Percentiles rank a stretch among this genome's conserved stretches.
Evolutionary conservation across 345 rosid species (phyloP).

Genomic region (Lepidium africanum): DNA sequence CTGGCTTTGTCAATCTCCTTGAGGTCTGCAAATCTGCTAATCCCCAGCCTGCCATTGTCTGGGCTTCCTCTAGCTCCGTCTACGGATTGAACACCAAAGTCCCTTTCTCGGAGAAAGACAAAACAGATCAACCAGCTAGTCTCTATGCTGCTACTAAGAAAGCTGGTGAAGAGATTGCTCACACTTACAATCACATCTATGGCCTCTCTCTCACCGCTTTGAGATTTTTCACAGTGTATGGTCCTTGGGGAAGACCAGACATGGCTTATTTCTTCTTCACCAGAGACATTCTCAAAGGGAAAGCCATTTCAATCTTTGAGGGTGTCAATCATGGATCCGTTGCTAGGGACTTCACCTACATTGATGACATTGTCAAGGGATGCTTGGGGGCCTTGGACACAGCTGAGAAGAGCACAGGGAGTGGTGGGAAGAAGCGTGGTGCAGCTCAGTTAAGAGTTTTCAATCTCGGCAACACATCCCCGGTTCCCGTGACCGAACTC

Average conservation of each 20-base stretch:
- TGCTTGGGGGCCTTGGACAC: constrained; percentile 82
- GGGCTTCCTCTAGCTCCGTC: constrained; percentile 59
- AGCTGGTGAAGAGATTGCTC: constrained; percentile 52
- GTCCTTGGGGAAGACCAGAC: constrained; percentile 52
- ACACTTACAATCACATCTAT: constrained; percentile 46
- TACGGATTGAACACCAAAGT: constrained; percentile 44
- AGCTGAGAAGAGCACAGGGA: constrained; percentile 86
- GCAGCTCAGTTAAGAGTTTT: constrained; percentile 82
- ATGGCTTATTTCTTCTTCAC: constrained; percentile 57
- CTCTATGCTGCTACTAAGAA: constrained; percentile 52
- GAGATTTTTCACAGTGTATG: constrained; percentile 45
- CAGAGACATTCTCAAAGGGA: constrained; percentile 39
- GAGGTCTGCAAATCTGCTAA: constrained; percentile 38
- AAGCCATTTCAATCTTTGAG: constrained; percentile 32
- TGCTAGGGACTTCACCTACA: constrained; percentile 47
- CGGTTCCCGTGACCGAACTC: constrained; percentile 67
- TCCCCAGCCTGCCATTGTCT: constrained; percentile 46
- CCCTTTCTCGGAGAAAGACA: constrained; percentile 48
- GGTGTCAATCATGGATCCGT: constrained; percentile 34
- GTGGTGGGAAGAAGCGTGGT: constrained; percentile 81
- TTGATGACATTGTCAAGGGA: constrained; percentile 91
- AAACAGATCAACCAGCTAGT: constrained; percentile 43
- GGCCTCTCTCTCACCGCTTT: constrained; percentile 45
- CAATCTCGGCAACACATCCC: constrained; percentile 89
- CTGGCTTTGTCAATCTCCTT: constrained; percentile 42